phyloP scores from a whole-genome alignment of 2,329 filamentous ascomycete genomes.

The Arthrinium phaeospermum region DNA sequence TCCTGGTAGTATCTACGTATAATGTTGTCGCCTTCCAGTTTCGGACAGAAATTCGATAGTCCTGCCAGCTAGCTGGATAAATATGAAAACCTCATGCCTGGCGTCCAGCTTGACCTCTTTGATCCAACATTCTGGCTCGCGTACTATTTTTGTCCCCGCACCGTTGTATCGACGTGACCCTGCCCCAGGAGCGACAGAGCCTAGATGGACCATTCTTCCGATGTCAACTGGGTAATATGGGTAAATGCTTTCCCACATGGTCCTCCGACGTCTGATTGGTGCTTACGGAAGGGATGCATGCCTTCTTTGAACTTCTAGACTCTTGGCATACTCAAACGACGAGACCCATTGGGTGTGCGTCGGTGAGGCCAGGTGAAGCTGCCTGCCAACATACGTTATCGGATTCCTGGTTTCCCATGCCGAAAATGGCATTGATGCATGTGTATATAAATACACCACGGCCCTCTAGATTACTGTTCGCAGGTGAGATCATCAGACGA shows the following conservation, averaged over 20 bases:
- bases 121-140: background rate
- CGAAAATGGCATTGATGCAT: no score
- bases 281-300: background rate
- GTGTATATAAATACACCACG: background rate
- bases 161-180: background rate
- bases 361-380: background rate
- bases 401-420: background rate
- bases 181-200: background rate
- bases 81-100: background rate
- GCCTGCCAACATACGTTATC: no score
- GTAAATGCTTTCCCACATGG: background rate
- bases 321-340: background rate
- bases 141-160: conserved; percentile 1
- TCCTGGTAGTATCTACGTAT: background rate
- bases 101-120: conserved; percentile 13
- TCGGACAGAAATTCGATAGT: background rate
- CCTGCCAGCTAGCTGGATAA: background rate
- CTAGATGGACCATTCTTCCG: conserved; percentile 1
- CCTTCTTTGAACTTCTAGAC: background rate
- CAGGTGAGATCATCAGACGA: background rate
- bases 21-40: background rate
- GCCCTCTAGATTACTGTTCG: background rate
- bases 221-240: conserved; percentile 4
- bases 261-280: background rate
- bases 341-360: no score